Conservation (phyloP, 2,329 filamentous ascomycete species). For the Bipolaris sorokiniana region DNA sequence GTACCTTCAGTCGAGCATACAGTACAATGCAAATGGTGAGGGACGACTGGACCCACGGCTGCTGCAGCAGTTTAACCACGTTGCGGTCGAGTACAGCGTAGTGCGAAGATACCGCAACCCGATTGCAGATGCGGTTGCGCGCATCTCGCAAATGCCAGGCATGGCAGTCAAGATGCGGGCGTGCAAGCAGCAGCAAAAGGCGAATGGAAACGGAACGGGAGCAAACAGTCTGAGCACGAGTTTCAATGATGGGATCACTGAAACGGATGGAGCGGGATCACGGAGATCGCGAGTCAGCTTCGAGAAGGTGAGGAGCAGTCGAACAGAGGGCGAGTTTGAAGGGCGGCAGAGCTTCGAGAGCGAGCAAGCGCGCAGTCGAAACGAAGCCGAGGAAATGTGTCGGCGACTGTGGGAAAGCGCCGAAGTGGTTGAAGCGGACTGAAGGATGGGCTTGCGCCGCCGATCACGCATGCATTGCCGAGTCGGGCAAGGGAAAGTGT, state of each 20-base stretch:
- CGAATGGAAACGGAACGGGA: constrained; percentile 38
- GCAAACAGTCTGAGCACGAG: constrained; percentile 41
- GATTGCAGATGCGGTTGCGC: constrained; percentile 65
- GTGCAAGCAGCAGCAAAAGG: constrained; percentile 22
- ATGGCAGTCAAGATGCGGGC: constrained; percentile 37
- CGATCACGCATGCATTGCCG: constrained; percentile 10
- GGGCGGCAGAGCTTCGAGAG: constrained; percentile 40
- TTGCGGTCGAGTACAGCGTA: constrained; percentile 75
- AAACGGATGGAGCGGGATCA: constrained; percentile 35
- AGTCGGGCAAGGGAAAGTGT: constrained; percentile 4
- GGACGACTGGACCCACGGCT: constrained; percentile 65
- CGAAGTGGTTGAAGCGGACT: constrained; percentile 46
- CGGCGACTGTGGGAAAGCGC: constrained; percentile 50
- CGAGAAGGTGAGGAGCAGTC: constrained; percentile 30
- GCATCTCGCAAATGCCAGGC: constrained; percentile 61
- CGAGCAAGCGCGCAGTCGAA: constrained; percentile 33
- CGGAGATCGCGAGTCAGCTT: constrained; percentile 42
- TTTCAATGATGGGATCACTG: constrained; percentile 35
- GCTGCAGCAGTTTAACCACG: constrained; percentile 69
- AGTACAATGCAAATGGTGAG: constrained; percentile 44
- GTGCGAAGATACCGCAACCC: constrained; percentile 75
- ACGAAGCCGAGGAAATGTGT: constrained; percentile 50
- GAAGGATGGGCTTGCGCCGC: constrained; percentile 18
- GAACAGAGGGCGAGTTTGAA: constrained; percentile 32
- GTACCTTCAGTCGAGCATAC: constrained; percentile 44